A percentile compares a stretch with the other conserved stretches of the same genome.
phyloP scores from a whole-genome alignment of 805 yeast genomes.

The Candida xiaguanensis region DNA sequence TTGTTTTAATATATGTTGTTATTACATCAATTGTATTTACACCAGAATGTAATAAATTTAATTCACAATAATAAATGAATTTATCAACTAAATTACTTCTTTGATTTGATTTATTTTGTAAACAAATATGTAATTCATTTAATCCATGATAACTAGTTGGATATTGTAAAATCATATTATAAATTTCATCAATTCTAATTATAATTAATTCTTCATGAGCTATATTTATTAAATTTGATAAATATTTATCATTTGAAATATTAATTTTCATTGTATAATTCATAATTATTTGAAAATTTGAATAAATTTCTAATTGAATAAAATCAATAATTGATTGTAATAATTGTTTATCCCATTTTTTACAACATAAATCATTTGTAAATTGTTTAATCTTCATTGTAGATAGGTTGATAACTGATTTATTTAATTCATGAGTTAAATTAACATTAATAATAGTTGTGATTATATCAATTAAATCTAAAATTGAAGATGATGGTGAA shows the following conservation, averaged over 20 bases:
- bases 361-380: slow-evolving; percentile 26
- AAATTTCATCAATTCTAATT: slow-evolving; percentile 57
- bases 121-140: slow-evolving; percentile 53
- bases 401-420: slow-evolving; percentile 34
- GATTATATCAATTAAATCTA: slow-evolving; percentile 17
- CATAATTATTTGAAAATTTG: slow-evolving; percentile 21
- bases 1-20: slow-evolving; percentile 63
- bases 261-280: slow-evolving; percentile 7
- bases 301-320: slow-evolving; percentile 37
- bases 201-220: slow-evolving; percentile 37
- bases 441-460: slow-evolving; percentile 17
- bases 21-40: slow-evolving; percentile 73
- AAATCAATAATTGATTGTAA: slow-evolving; percentile 31
- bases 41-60: slow-evolving; percentile 69
- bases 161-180: slow-evolving; percentile 49
- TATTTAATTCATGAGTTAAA: slow-evolving; percentile 20
- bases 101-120: slow-evolving; percentile 41
- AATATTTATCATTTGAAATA: slow-evolving; percentile 10
- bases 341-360: slow-evolving; percentile 37
- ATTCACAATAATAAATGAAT: slow-evolving; percentile 45
- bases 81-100: slow-evolving; percentile 48
- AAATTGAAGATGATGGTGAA: background rate
- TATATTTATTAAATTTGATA: slow-evolving; percentile 29
- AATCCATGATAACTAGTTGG: slow-evolving; percentile 55
- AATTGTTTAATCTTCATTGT: slow-evolving; percentile 30